phyloP scores from a whole-genome alignment of 1,284 basidiomycete genomes.

The Coriolopsis trogii region DNA sequence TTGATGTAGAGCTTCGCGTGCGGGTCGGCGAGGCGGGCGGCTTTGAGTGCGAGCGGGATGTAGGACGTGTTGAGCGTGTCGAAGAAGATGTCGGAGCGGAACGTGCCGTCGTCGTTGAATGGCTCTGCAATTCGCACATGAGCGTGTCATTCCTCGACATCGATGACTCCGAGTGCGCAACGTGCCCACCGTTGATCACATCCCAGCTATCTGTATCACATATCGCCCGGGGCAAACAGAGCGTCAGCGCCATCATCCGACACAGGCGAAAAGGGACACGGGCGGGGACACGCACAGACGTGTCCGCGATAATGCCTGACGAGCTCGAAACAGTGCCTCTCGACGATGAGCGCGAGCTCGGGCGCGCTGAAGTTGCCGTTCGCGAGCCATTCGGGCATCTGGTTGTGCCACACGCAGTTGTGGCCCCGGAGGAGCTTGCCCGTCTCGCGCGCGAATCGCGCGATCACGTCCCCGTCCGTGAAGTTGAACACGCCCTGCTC shows the following conservation, averaged over 20 bases:
- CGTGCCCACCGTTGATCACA: slow-evolving; percentile 39
- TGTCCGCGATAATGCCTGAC: slow-evolving; percentile 54
- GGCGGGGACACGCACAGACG: slow-evolving; percentile 42
- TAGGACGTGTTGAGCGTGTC: slow-evolving; percentile 46
- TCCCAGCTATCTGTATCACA: slow-evolving; percentile 36
- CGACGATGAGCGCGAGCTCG: slow-evolving; percentile 47
- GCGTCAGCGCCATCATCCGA: neutral
- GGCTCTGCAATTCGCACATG: slow-evolving; percentile 40
- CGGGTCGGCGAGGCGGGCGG: slow-evolving; percentile 50
- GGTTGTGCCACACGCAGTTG: slow-evolving; percentile 60
- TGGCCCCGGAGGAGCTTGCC: slow-evolving; percentile 44
- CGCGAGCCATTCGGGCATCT: slow-evolving; percentile 54
- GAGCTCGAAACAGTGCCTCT: slow-evolving; percentile 48
- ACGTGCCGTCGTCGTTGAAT: slow-evolving; percentile 63
- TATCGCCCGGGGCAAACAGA: neutral
- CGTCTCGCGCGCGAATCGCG: slow-evolving; percentile 46
- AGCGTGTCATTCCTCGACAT: neutral
- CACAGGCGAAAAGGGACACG: neutral
- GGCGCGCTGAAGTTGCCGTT: slow-evolving; percentile 44
- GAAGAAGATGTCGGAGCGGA: slow-evolving; percentile 48
- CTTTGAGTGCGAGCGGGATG: slow-evolving; percentile 46
- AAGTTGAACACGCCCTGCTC: slow-evolving; percentile 51
- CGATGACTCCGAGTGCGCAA: neutral
- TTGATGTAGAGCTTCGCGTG: slow-evolving; percentile 49
- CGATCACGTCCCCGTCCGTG: slow-evolving; percentile 47